A percentile compares a stretch with the other conserved stretches of the same genome.
Evolutionary conservation across 2,329 filamentous ascomycete genomes (phyloP).

Genomic region (Microascus cirrosus): DNA sequence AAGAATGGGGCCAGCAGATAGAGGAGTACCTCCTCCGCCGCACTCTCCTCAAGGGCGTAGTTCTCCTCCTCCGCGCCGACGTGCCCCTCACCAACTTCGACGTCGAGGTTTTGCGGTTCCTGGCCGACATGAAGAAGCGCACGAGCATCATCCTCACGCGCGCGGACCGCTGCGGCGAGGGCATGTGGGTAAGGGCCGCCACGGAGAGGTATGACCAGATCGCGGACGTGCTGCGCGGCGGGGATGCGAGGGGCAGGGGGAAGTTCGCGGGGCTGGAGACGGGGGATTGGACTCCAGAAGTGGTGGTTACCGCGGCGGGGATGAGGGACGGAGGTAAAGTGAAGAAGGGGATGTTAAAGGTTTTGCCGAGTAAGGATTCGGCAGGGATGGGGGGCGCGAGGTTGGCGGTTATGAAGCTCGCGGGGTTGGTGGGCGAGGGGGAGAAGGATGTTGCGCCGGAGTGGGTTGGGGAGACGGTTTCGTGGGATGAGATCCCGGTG

Average conservation of each 20-base stretch:
- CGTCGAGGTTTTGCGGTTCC: constrained; percentile 30
- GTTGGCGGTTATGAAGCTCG: constrained; percentile 26
- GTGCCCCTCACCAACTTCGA: constrained; percentile 39
- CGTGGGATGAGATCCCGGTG: constrained; percentile 13
- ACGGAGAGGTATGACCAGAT: constrained; percentile 16
- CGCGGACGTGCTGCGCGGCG: constrained; percentile 8
- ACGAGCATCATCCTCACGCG: constrained; percentile 45
- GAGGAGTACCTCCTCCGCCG: constrained; percentile 36
- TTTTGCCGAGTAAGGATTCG: constrained; percentile 12
- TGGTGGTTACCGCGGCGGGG: constrained; percentile 25
- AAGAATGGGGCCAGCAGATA: constrained; percentile 42
- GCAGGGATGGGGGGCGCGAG: constrained; percentile 28
- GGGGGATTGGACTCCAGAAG: constrained; percentile 16
- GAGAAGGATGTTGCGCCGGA: constrained; percentile 17
- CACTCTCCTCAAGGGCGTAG: constrained; percentile 34
- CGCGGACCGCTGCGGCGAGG: constrained; percentile 33
- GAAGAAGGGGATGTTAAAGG: constrained; percentile 10
- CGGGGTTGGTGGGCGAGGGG: constrained; percentile 17
- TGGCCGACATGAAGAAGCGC: constrained; percentile 30
- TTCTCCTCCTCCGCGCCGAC: constrained; percentile 41
- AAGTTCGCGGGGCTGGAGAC: constrained; percentile 6
- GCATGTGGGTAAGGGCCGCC: constrained; percentile 14
- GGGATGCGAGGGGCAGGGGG: constrained; percentile 15
- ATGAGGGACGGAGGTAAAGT: constrained; percentile 18
- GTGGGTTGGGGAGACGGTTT: constrained; percentile 17